These are phyloP conservation scores for Biscogniauxia mediterranea DNA, from an alignment of 2,329 filamentous ascomycete species.

Conservation along the genomic window DNA sequence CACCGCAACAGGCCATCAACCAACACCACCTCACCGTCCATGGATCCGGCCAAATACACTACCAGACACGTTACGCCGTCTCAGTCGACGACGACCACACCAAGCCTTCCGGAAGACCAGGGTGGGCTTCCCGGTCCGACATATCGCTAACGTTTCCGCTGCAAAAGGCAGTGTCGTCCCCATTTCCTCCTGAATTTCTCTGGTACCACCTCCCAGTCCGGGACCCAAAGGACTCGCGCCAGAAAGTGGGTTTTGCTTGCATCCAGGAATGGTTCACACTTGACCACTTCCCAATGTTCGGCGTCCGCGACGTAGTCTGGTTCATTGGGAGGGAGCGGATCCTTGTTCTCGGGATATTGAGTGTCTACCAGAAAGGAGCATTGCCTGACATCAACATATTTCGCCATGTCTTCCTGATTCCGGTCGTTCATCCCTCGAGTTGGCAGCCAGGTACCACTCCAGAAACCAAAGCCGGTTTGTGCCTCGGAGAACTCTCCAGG, in stretches of 20 bases:
- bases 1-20: neutral
- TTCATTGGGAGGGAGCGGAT: conserved; percentile 62
- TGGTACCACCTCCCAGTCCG: conserved; percentile 68
- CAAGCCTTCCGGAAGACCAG: neutral
- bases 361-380: conserved; percentile 90
- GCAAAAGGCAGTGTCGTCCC: conserved; percentile 85
- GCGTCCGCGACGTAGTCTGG: conserved; percentile 75
- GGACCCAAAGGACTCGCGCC: conserved; percentile 79
- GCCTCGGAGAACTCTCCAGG: conserved; percentile 88
- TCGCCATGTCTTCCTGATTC: conserved; percentile 81
- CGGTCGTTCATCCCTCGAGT: conserved; percentile 87
- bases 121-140: neutral
- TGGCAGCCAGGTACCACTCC: conserved; percentile 79
- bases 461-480: conserved; percentile 65
- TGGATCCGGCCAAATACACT: neutral
- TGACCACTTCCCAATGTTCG: conserved; percentile 73
- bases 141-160: conserved; percentile 43
- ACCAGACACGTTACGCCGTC: neutral
- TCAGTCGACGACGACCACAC: neutral
- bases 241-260: conserved; percentile 69
- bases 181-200: conserved; percentile 70
- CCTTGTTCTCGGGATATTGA: conserved; percentile 62
- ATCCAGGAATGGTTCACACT: conserved; percentile 80
- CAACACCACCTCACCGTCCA: neutral
- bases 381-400: conserved; percentile 75